Conservation (phyloP, 768 basidiomycete genomes). For the Tephrocybe sp. region DNA sequence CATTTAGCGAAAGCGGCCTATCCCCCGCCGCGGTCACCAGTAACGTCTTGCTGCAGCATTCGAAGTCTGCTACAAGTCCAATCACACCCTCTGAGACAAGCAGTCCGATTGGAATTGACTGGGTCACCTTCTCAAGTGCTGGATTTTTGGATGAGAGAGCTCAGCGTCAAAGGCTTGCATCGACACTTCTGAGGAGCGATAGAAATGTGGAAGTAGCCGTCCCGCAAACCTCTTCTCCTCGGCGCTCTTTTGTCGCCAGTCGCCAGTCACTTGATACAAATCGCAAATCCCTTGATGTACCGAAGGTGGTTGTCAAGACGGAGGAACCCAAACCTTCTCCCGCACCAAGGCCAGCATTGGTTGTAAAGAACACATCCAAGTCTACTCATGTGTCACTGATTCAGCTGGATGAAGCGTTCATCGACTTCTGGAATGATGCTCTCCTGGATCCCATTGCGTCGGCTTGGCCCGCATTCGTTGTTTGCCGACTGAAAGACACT, state of each 20-base stretch:
- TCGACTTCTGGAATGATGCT: slow-evolving; percentile 81
- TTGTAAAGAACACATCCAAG: slow-evolving; percentile 30
- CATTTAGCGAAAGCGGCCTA: slow-evolving; percentile 22
- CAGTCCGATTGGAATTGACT: slow-evolving; percentile 41
- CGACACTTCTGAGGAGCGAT: slow-evolving; percentile 56
- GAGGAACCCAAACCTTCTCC: slow-evolving; percentile 19
- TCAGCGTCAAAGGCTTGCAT: slow-evolving; percentile 43
- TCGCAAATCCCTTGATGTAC: slow-evolving; percentile 25
- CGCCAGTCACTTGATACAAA: slow-evolving; percentile 25
- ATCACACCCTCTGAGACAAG: slow-evolving; percentile 20
- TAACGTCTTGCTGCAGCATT: slow-evolving; percentile 19
- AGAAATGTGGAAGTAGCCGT: slow-evolving; percentile 55
- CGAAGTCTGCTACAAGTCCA: slow-evolving; percentile 29
- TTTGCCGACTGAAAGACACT: slow-evolving; percentile 61
- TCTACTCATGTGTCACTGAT: slow-evolving; percentile 43
- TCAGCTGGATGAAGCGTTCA: slow-evolving; percentile 77
- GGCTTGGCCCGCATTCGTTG: slow-evolving; percentile 65
- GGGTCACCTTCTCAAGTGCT: slow-evolving; percentile 64
- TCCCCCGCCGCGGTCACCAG: slow-evolving; percentile 14
- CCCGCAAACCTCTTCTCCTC: slow-evolving; percentile 37
- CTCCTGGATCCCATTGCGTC: slow-evolving; percentile 64
- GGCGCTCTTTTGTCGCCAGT: slow-evolving; percentile 21
- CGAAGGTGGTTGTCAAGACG: slow-evolving; percentile 13
- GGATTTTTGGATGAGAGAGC: slow-evolving; percentile 53
- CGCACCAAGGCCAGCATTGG: not conserved